Evolutionary conservation across 495 filamentous ascomycete genomes (phyloP).

Genomic region (Halenospora varia): DNA sequence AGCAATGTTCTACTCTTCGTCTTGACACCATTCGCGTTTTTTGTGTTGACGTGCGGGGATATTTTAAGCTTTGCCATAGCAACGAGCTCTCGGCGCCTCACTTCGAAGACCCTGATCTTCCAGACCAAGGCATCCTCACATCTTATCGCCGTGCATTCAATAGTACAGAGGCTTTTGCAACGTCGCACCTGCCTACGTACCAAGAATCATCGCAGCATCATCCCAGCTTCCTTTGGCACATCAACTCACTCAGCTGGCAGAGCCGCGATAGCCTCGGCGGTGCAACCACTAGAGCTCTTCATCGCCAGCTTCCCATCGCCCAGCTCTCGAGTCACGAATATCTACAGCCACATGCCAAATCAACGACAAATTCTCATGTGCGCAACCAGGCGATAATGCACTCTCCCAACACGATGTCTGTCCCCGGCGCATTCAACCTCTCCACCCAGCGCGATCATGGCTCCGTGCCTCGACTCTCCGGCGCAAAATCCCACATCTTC

Average conservation of each 20-base stretch:
- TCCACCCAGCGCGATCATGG: slow-evolving; percentile 2
- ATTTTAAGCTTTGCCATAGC: neutral
- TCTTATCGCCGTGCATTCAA: neutral
- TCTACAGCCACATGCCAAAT: neutral
- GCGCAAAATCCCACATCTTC: slow-evolving; percentile 58
- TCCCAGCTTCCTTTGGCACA: neutral
- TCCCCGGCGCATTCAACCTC: slow-evolving; percentile 22
- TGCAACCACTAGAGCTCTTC: neutral
- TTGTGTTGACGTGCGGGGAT: neutral
- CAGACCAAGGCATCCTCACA: neutral
- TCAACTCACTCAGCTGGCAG: neutral
- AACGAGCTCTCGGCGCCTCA: neutral
- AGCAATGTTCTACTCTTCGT: no score
- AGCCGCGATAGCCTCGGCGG: neutral
- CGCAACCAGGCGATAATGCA: slow-evolving; percentile 6
- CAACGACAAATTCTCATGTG: neutral
- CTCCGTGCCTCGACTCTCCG: slow-evolving; percentile 23
- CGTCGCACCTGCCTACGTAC: neutral
- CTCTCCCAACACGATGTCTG: slow-evolving; percentile 13
- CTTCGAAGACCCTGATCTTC: no score
- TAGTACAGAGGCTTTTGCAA: neutral
- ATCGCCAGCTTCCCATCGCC: neutral
- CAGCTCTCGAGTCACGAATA: neutral
- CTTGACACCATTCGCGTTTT: no score
- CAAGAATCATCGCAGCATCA: neutral